Evolutionary conservation across 305 asterid genomes (phyloP).

Genomic region (Fraxinus paxiana): DNA sequence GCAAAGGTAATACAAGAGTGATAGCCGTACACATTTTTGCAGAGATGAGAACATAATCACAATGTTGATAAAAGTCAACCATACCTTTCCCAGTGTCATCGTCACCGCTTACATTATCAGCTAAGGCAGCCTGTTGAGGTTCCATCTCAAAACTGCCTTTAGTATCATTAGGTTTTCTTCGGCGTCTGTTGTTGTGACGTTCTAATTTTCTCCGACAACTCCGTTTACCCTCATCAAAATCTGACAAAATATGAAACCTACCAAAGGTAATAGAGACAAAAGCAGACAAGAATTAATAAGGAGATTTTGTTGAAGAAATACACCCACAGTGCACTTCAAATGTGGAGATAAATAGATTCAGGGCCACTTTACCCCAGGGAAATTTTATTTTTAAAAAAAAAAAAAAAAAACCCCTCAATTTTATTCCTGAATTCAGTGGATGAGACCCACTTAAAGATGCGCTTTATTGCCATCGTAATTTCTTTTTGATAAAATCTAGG

Average conservation of each 20-base stretch:
- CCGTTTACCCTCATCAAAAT: conserved; percentile 92
- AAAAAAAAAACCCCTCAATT: background rate
- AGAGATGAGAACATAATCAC: background rate
- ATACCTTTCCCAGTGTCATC: conserved; percentile 67
- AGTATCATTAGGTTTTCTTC: conserved; percentile 61
- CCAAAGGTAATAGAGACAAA: conserved; percentile 24
- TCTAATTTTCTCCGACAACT: conserved; percentile 89
- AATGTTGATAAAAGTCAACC: background rate
- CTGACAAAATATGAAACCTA: conserved; percentile 82
- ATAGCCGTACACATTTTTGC: background rate
- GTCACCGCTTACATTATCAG: conserved; percentile 55
- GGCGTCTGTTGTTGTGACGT: conserved; percentile 70
- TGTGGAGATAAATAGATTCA: background rate
- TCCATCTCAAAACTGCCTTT: conserved; percentile 48
- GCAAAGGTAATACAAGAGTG: background rate
- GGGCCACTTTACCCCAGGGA: background rate
- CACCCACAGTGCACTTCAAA: background rate
- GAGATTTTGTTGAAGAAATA: background rate
- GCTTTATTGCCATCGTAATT: background rate
- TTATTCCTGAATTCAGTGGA: background rate
- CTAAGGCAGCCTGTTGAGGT: conserved; percentile 33
- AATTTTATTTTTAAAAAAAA: too few relatives aligned
- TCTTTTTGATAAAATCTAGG: background rate
- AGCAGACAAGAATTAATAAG: background rate
- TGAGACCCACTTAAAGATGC: background rate